These are phyloP conservation scores for Bretschneidera sinensis DNA, from an alignment of 345 rosid species.

Conservation along the genomic window DNA sequence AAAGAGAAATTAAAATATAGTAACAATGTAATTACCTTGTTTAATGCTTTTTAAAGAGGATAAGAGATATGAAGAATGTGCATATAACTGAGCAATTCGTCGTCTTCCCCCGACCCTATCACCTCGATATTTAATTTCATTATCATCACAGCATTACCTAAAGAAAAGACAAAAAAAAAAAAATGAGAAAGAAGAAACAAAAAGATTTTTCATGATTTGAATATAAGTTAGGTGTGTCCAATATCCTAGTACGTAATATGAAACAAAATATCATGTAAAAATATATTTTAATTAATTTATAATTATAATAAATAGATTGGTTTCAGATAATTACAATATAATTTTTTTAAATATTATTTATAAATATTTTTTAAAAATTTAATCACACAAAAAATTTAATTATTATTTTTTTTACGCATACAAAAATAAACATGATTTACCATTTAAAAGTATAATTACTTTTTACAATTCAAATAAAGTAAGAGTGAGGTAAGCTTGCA, in stretches of 20 bases:
- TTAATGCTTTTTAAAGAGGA: conserved; percentile 11
- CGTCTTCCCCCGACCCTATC: conserved; percentile 19
- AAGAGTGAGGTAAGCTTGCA: too few relatives aligned
- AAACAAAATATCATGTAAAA: conserved; percentile 26
- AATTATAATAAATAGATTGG: too few relatives aligned
- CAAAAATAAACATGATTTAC: too few relatives aligned
- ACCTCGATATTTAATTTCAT: conserved; percentile 20
- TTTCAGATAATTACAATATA: too few relatives aligned
- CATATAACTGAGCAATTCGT: conserved; percentile 15
- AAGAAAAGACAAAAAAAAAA: conserved; percentile 40
- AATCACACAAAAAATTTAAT: too few relatives aligned
- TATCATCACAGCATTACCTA: conserved; percentile 20
- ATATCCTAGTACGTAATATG: conserved; percentile 47
- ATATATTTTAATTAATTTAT: conserved; percentile 20
- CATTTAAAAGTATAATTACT: too few relatives aligned
- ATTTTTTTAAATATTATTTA: too few relatives aligned
- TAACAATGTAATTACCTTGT: too few relatives aligned
- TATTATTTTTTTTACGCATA: too few relatives aligned
- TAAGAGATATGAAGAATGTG: conserved; percentile 25
- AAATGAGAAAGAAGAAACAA: conserved; percentile 37
- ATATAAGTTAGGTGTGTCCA: conserved; percentile 18
- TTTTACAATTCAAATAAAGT: too few relatives aligned
- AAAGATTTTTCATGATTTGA: conserved; percentile 23
- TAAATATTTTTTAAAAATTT: too few relatives aligned
- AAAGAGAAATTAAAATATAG: too few relatives aligned